Evolutionary conservation across 106 monocot species (phyloP).

Genomic region (Platanthera zijinensis): DNA sequence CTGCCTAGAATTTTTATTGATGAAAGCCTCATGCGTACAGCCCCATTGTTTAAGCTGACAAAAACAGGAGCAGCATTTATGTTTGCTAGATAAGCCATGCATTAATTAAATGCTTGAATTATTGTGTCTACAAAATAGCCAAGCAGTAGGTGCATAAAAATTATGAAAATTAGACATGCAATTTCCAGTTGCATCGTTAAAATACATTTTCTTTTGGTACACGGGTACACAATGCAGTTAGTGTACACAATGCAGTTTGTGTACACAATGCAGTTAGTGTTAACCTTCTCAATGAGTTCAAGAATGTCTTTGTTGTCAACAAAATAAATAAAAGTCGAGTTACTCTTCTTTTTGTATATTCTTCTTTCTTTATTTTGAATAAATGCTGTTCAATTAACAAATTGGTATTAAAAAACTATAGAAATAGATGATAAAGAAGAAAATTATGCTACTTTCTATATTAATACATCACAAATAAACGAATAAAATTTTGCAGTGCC

Average conservation of each 20-base stretch:
- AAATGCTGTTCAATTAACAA: constrained; percentile 62
- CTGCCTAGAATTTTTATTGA: not conserved
- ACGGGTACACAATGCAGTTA: not conserved
- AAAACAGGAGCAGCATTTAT: not conserved
- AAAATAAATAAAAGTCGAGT: constrained; percentile 96
- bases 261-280: no score
- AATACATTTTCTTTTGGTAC: not conserved
- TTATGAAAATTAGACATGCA: not conserved
- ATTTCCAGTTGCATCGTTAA: not conserved
- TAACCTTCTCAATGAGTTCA: constrained; percentile 89
- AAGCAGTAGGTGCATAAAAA: not conserved
- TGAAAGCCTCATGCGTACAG: not conserved
- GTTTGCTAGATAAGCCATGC: not conserved
- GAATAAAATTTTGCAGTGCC: no score
- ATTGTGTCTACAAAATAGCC: not conserved
- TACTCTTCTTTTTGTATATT: constrained; percentile 78
- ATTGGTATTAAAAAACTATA: not conserved
- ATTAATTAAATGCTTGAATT: not conserved
- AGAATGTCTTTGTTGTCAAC: constrained; percentile 96
- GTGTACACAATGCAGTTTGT: no score
- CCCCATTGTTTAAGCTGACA: not conserved
- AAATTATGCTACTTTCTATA: not conserved
- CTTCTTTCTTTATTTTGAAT: constrained; percentile 89
- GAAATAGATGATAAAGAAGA: not conserved
- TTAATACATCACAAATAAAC: no score